A percentile compares a stretch with the other conserved stretches of the same genome.
phyloP scores from a whole-genome alignment of 2,329 filamentous ascomycete genomes.

The Arthroderma sp. region DNA sequence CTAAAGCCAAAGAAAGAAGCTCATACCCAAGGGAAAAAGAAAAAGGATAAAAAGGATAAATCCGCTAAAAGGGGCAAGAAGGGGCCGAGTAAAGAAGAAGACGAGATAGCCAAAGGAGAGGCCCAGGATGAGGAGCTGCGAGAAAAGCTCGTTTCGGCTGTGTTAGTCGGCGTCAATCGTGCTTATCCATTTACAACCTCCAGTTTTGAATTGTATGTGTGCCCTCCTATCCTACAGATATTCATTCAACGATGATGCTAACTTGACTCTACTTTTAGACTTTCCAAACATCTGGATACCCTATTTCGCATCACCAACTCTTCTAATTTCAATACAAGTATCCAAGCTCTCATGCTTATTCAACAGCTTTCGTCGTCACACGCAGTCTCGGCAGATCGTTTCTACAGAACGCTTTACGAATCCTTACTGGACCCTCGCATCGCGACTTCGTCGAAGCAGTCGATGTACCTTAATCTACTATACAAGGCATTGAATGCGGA shows the following conservation, averaged over 20 bases:
- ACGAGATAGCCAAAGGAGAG: slow-evolving; percentile 21
- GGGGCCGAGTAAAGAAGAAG: slow-evolving; percentile 36
- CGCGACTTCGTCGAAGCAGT: slow-evolving; percentile 82
- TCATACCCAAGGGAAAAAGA: slow-evolving; percentile 26
- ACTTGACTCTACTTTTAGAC: slow-evolving; percentile 35
- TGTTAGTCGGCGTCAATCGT: slow-evolving; percentile 88
- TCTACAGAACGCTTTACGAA: slow-evolving; percentile 92
- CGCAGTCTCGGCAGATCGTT: slow-evolving; percentile 72
- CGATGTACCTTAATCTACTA: slow-evolving; percentile 84
- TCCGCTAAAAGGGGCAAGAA: slow-evolving; percentile 23
- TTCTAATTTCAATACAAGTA: slow-evolving; percentile 96
- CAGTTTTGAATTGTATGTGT: slow-evolving; percentile 56
- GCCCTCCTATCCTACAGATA: slow-evolving; percentile 2
- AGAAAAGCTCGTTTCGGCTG: slow-evolving; percentile 83
- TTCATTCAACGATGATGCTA: slow-evolving; percentile 5
- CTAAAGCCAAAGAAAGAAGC: slow-evolving; percentile 50
- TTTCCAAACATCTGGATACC: slow-evolving; percentile 83
- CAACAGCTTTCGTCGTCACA: slow-evolving; percentile 78
- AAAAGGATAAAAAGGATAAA: slow-evolving; percentile 4
- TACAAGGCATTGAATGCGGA: slow-evolving; percentile 82
- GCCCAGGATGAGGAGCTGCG: slow-evolving; percentile 55
- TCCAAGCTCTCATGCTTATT: slow-evolving; percentile 88
- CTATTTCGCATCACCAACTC: slow-evolving; percentile 94
- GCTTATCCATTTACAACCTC: slow-evolving; percentile 84
- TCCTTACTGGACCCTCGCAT: slow-evolving; percentile 84